Base-by-base conservation (phyloP, 1,139 yeast species). In the Suhomyces coccinellae region DNA sequence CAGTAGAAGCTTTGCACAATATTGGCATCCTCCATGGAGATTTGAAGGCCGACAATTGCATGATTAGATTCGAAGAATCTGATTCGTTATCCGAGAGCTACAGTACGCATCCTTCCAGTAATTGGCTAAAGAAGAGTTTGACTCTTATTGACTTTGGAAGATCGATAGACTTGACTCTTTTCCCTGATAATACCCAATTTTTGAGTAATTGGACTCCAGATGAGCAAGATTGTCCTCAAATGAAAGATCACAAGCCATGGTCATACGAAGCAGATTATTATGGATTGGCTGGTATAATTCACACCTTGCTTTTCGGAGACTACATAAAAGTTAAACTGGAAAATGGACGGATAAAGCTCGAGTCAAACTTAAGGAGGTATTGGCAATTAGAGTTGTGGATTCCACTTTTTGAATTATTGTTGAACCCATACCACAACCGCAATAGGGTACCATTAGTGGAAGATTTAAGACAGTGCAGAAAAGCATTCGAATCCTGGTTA, bases 91-190 rank as follows among this genome's bases (percentile, higher is more conserved):
- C 54, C 41, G 69, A 62, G 38, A 46, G 44, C 27, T 76, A 69
- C 53, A 55, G 57, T 38, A 52, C 65, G 11, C 57, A 62, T 24
- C 78, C 79, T 0, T 38, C 41, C 1, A 48, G 56, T 6, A 78
- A 77, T 3, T 84, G 90, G 89, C 50, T 59, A 16, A 56, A 63
- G 2, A 78, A 79, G 53, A 86, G 90, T 17, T 59, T 89, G 4
- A 75, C 79, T 15, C 62, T 91, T 41, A 87, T 90, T 52, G 97
- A 90, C 63, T 90, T 87, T 65, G 96, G 96, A 1, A 73, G 95
- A 47, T 83, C 95, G 0, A 78, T 89, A 22, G 97, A 91, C 58
- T 63, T 87, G 64, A 67, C 75, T 0, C 64, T 86, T 32, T 80
- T 84, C 48, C 56, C 61, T 2, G 55, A 62, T 3, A 73, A 73